Evolutionary conservation across 352 stramenopile genomes (phyloP).

Genomic region (Globisporangium viniferum): DNA sequence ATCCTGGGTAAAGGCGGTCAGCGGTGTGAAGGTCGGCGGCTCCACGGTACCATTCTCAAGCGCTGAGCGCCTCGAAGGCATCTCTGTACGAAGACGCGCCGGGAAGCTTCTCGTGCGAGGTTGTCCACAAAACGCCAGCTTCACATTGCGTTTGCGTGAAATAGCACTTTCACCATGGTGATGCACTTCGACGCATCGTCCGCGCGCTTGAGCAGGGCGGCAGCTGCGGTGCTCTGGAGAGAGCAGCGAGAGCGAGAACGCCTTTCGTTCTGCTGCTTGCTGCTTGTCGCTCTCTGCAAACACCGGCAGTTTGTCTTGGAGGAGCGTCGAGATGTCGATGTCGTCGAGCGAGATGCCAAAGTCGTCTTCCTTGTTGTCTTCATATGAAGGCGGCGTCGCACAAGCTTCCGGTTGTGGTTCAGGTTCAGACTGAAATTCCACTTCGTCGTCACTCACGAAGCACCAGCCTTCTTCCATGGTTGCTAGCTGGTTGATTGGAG

Average conservation of each 20-base stretch:
- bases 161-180: neutral
- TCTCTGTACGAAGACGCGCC: slow-evolving; percentile 27
- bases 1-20: slow-evolving; percentile 25
- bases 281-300: slow-evolving; percentile 3
- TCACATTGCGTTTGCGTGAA: slow-evolving; percentile 18
- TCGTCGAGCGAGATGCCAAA: slow-evolving; percentile 11
- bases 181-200: slow-evolving; percentile 9
- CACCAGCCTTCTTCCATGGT: slow-evolving; percentile 60
- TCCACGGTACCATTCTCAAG: neutral
- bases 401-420: neutral
- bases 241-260: slow-evolving; percentile 36
- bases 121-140: slow-evolving; percentile 25
- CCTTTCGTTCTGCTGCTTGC: neutral
- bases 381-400: neutral
- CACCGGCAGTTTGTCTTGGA: slow-evolving; percentile 18
- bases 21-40: slow-evolving; percentile 23
- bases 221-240: slow-evolving; percentile 26
- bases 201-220: neutral
- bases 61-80: slow-evolving; percentile 13
- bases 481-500: neutral
- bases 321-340: slow-evolving; percentile 26
- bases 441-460: slow-evolving; percentile 42
- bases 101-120: slow-evolving; percentile 18
- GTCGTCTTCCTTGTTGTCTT: neutral
- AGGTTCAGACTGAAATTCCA: slow-evolving; percentile 25